phyloP scores from a whole-genome alignment of 2,329 filamentous ascomycete genomes.

The Periconia macrospinosa region DNA sequence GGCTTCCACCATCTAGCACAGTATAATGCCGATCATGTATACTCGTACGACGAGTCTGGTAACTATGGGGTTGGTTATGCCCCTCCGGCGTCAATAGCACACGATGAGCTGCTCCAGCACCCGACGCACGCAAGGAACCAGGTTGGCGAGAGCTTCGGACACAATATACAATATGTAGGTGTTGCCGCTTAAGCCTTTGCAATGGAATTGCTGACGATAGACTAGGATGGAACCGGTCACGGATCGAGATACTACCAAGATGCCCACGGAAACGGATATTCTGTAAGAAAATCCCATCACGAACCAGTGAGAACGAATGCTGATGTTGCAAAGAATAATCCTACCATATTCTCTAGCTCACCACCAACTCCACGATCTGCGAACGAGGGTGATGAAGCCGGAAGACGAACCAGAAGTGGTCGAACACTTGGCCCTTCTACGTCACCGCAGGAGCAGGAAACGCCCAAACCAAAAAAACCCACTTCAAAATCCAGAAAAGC shows the following conservation, averaged over 20 bases:
- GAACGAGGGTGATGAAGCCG: slow-evolving; percentile 43
- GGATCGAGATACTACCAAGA: slow-evolving; percentile 30
- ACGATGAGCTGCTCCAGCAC: slow-evolving; percentile 30
- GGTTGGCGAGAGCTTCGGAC: slow-evolving; percentile 21
- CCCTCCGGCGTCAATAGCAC: slow-evolving; percentile 28
- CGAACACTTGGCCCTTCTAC: slow-evolving; percentile 24
- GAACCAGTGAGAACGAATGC: slow-evolving; percentile 4
- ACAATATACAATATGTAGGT: slow-evolving; percentile 39
- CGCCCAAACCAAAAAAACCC: slow-evolving; percentile 31
- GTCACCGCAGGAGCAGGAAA: slow-evolving; percentile 26
- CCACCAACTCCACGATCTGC: slow-evolving; percentile 51
- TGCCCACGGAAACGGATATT: slow-evolving; percentile 24
- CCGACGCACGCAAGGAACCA: slow-evolving; percentile 29
- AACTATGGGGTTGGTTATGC: slow-evolving; percentile 25
- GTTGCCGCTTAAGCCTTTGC: background rate
- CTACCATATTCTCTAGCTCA: slow-evolving; percentile 30
- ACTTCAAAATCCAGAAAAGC: slow-evolving; percentile 47
- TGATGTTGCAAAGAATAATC: slow-evolving; percentile 28
- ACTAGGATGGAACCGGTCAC: slow-evolving; percentile 36
- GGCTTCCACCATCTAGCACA: slow-evolving; percentile 47
- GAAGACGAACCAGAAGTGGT: slow-evolving; percentile 43
- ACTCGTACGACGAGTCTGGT: slow-evolving; percentile 36
- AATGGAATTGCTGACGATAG: slow-evolving; percentile 20
- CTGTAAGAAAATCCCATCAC: slow-evolving; percentile 19
- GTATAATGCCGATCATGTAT: slow-evolving; percentile 45